These are phyloP conservation scores for Pyricularia grisea DNA, from an alignment of 2,329 filamentous ascomycete genomes.

Conservation along the genomic window DNA sequence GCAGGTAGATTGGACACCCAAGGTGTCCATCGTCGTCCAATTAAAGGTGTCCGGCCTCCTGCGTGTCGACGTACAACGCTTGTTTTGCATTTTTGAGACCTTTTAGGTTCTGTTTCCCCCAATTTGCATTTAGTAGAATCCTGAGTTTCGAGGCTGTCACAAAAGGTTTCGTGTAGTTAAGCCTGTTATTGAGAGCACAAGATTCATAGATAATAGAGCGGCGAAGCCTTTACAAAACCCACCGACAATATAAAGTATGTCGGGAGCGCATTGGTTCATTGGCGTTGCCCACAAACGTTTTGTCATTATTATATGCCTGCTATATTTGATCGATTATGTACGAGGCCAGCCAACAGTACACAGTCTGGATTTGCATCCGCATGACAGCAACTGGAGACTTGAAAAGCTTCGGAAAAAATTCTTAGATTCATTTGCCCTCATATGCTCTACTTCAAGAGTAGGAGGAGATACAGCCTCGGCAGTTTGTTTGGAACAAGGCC, in stretches of 20 bases:
- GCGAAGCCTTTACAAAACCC: constrained; percentile 1
- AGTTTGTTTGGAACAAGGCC: constrained; percentile 18
- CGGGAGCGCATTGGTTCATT: background rate
- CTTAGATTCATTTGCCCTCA: constrained; percentile 23
- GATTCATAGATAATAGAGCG: background rate
- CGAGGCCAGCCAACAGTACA: constrained; percentile 17
- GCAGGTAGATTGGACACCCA: too few relatives aligned
- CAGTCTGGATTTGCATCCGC: constrained; percentile 12
- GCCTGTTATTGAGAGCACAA: background rate
- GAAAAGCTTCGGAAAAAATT: constrained; percentile 18
- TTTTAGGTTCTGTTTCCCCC: background rate
- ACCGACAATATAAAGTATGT: background rate
- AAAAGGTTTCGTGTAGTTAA: background rate
- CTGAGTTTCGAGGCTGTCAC: background rate
- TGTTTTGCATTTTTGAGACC: background rate
- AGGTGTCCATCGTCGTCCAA: background rate
- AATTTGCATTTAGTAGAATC: background rate
- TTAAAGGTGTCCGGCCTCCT: background rate
- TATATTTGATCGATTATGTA: constrained; percentile 17
- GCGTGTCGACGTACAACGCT: background rate
- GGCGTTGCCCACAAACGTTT: constrained; percentile 6
- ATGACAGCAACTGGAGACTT: constrained; percentile 8
- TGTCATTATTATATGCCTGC: constrained; percentile 6
- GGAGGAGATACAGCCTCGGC: constrained; percentile 19
- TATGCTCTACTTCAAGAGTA: constrained; percentile 17